Evolutionary conservation across 306 rosid species (phyloP), one percentile per base, ranked within the genome.

Genomic region (Quercus dentata): DNA sequence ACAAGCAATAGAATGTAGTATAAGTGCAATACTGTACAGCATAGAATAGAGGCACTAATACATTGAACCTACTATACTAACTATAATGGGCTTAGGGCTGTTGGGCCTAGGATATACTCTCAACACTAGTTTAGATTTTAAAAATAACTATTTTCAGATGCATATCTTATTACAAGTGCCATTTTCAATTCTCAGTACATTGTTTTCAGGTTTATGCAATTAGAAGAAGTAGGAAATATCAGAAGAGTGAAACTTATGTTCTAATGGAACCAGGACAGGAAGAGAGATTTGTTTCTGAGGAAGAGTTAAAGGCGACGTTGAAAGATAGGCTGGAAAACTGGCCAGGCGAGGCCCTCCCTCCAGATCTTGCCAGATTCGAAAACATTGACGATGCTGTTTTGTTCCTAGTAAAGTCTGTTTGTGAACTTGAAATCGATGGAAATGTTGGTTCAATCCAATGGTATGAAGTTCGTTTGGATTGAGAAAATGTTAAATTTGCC

Each of bases 381-480:
- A 81, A 78, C 85, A 80, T 87, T n/a, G 94, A 94, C 12, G 97
- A 91, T 2, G 98, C 93, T 27, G 97, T 92, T 85, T 86, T 94
- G 21, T 92, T 88, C 87, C 76, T 94, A 5, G 82, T 92, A 0
- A 83, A 81, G 61, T 88, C 90, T 10, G 97, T 90, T 51, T 92
- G 97, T 84, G 99, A 95, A 82, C 95, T 95, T 46, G 91, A 95
- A 75, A 90, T 95, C 38, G 88, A 92, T 68, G 99, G 94, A n/a
- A 84, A 90, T 59, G 94, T 88, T 71, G 97, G 97, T 13, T 86
- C 97, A 0, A 63, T 94, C 18, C 97, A 94, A 59, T 94, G 97
- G 99, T 94, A 91, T 15, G 90, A 94, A 63, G 97, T 94, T 33
- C 94, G 92, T 51, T 77, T 94, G 38, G 94, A 91, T 38, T 92